These are phyloP conservation scores for Colletotrichum destructivum DNA, from an alignment of 2,329 filamentous ascomycete species.

Conservation along the genomic window DNA sequence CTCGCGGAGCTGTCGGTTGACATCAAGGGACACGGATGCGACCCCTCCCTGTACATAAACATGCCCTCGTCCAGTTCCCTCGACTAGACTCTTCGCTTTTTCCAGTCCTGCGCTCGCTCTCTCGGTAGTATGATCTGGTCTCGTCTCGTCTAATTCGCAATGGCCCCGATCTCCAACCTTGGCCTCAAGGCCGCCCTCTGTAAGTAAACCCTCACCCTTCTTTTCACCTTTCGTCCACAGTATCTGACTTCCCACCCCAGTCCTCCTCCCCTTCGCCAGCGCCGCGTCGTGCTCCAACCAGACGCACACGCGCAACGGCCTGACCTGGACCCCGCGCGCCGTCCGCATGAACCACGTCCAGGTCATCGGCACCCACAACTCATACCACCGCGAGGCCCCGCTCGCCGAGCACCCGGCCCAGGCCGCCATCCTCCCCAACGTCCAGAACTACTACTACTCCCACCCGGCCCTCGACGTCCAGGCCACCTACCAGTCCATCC, in stretches of 20 bases:
- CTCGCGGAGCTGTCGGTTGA: not conserved
- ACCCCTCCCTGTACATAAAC: slow-evolving; percentile 22
- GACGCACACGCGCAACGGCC: slow-evolving; percentile 49
- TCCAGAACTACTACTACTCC: slow-evolving; percentile 63
- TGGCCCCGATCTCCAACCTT: slow-evolving; percentile 19
- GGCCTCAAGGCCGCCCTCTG: slow-evolving; percentile 35
- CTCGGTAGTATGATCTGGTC: not conserved
- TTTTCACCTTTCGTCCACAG: not conserved
- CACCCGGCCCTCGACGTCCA: slow-evolving; percentile 62
- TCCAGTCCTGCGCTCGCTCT: not conserved
- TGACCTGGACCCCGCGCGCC: slow-evolving; percentile 49
- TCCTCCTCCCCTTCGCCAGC: slow-evolving; percentile 27
- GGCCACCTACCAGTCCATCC: slow-evolving; percentile 60
- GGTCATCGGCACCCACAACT: slow-evolving; percentile 66
- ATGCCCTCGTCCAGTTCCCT: not conserved
- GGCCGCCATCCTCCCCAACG: slow-evolving; percentile 53
- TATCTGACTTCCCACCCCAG: slow-evolving; percentile 20
- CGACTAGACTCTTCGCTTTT: not conserved
- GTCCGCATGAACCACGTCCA: slow-evolving; percentile 68
- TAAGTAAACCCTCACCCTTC: not conserved
- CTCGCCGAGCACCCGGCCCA: slow-evolving; percentile 58
- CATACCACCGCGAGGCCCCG: slow-evolving; percentile 63
- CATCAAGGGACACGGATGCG: not conserved
- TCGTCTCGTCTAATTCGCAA: not conserved
- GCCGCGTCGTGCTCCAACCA: slow-evolving; percentile 21